Conservation (phyloP, 2,329 filamentous ascomycete genomes). For the Lithohypha guttulata region DNA sequence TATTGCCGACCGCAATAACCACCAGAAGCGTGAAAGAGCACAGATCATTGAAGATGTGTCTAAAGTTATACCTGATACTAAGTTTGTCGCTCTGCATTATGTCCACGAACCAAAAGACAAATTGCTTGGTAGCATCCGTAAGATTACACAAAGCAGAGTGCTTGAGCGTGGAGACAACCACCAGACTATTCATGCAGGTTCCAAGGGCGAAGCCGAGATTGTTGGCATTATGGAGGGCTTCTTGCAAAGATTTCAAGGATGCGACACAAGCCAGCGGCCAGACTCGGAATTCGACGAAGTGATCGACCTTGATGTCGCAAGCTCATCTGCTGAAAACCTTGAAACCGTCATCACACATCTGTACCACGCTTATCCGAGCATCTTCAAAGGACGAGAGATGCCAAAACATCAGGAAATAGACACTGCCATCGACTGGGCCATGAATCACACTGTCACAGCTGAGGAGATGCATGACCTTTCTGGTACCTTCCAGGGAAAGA, state of each 20-base stretch:
- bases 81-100: slow-evolving; percentile 78
- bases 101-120: slow-evolving; percentile 56
- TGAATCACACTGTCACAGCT: slow-evolving; percentile 61
- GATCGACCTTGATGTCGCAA: slow-evolving; percentile 70
- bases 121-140: slow-evolving; percentile 60
- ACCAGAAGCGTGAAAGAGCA: slow-evolving; percentile 73
- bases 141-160: slow-evolving; percentile 67
- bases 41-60: slow-evolving; percentile 75
- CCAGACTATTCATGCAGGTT: slow-evolving; percentile 86
- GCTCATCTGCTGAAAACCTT: slow-evolving; percentile 72
- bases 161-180: slow-evolving; percentile 86
- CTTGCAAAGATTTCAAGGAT: slow-evolving; percentile 69
- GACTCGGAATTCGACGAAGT: slow-evolving; percentile 74
- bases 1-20: slow-evolving; percentile 89
- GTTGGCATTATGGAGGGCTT: slow-evolving; percentile 93
- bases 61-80: slow-evolving; percentile 50
- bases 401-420: slow-evolving; percentile 68
- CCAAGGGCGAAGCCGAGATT: slow-evolving; percentile 61
- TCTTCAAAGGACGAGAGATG: slow-evolving; percentile 52
- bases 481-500: slow-evolving; percentile 36
- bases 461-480: slow-evolving; percentile 58
- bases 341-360: slow-evolving; percentile 65
- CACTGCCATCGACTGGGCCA: slow-evolving; percentile 61
- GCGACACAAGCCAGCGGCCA: slow-evolving; percentile 55
- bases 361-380: slow-evolving; percentile 63